These are phyloP conservation scores for Gremmenia infestans DNA, from an alignment of 2,329 filamentous ascomycete genomes.

Conservation along the genomic window DNA sequence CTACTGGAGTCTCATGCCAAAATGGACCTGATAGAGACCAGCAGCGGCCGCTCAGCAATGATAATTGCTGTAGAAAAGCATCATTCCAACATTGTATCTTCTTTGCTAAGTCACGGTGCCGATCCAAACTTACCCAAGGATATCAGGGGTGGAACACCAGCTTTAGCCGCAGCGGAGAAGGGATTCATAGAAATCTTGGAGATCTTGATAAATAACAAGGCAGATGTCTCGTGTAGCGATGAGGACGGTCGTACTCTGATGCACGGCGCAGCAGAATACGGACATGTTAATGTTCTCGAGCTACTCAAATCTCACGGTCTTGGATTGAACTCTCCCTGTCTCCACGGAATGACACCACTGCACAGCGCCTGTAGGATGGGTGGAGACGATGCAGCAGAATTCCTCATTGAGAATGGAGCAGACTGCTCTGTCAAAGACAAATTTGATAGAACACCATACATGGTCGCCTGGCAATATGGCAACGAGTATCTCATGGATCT, in stretches of 20 bases:
- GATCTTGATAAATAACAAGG: background rate
- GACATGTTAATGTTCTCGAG: slow-evolving; percentile 1
- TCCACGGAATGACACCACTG: slow-evolving; percentile 15
- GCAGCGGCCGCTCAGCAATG: slow-evolving; percentile 7
- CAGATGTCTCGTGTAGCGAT: slow-evolving; percentile 7
- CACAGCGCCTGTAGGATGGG: slow-evolving; percentile 11
- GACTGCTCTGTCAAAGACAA: slow-evolving; percentile 5
- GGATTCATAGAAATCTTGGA: slow-evolving; percentile 3
- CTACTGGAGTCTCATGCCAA: slow-evolving; percentile 4
- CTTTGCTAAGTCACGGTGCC: slow-evolving; percentile 5
- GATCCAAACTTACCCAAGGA: slow-evolving; percentile 6
- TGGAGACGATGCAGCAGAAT: background rate
- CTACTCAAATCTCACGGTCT: background rate
- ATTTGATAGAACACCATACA: slow-evolving; percentile 7
- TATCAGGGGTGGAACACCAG: slow-evolving; percentile 2
- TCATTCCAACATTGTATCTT: slow-evolving; percentile 3
- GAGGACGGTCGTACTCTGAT: slow-evolving; percentile 10
- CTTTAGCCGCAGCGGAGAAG: slow-evolving; percentile 7
- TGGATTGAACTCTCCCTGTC: slow-evolving; percentile 3
- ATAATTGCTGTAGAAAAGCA: slow-evolving; percentile 5
- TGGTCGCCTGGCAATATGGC: slow-evolving; percentile 14
- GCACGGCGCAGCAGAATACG: slow-evolving; percentile 11
- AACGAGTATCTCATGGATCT: slow-evolving; percentile 7
- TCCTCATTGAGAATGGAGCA: slow-evolving; percentile 9
- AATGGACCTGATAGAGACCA: slow-evolving; percentile 4